Evolutionary conservation across 1,284 basidiomycete genomes (phyloP), one percentile per base, ranked within the genome.

Genomic region (Heterobasidion parviporum): DNA sequence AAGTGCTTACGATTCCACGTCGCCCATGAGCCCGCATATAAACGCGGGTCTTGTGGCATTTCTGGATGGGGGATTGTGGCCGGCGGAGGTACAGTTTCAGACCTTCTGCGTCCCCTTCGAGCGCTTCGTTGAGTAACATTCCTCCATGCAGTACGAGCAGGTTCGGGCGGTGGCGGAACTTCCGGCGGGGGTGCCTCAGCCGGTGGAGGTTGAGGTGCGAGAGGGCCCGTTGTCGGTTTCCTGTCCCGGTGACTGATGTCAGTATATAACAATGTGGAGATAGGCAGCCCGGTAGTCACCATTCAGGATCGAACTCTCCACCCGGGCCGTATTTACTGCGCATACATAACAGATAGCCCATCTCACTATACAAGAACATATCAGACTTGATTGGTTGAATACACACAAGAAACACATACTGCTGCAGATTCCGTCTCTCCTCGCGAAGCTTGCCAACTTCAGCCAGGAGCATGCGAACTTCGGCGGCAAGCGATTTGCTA

Each of bases 371-470:
- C 56, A 52, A 46, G 49, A 52, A 46, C 26, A 50, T 50, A 57
- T 53, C 57, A 38, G 52, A 48, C 32, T 1, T 7, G 36, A 43
- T 14, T 50, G 48, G 2, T n/a, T 43, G n/a, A 4, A 16, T n/a
- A 33, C 16, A 12, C n/a, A 34, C n/a, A 43, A 38, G 18, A 33
- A 16, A 46, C 38, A 78, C 86, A 54, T 68, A 90, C 87, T 83
- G 80, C 71, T 89, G 84, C 34, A 89, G 72, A 34, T 76, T 78
- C 38, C 86, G 79, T 62, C 82, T 77, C 65, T 90, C 84, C 66
- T 89, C 85, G 20, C 86, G 81, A 46, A 91, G 70, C 61, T 84
- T 87, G 43, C 87, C 86, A 32, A 90, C 88, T 71, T 91, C 88
- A 38, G 76, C 79, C 8, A 91, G 75, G 9, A 91, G 74, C 74